These are phyloP conservation scores for Collybia nuda DNA, from an alignment of 768 basidiomycete species.

Conservation along the genomic window DNA sequence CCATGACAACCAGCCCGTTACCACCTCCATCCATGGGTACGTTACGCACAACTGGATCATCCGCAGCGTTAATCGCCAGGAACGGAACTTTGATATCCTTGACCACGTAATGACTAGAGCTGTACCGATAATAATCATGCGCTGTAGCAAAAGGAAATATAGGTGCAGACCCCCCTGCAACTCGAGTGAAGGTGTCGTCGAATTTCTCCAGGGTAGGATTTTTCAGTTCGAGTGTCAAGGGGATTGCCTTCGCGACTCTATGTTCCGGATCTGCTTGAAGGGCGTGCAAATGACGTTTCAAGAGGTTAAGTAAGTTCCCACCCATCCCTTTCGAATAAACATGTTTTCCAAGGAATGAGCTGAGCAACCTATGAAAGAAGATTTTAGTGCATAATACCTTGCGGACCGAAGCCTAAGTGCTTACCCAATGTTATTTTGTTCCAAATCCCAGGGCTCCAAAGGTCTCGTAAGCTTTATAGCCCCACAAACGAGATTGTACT, in stretches of 20 bases:
- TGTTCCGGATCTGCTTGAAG: slow-evolving; percentile 54
- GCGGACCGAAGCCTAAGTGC: slow-evolving; percentile 14
- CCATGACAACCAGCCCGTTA: slow-evolving; percentile 58
- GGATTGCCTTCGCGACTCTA: slow-evolving; percentile 46
- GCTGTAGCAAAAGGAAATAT: slow-evolving; percentile 47
- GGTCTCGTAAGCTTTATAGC: slow-evolving; percentile 16
- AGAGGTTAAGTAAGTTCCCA: slow-evolving; percentile 60
- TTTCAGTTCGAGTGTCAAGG: slow-evolving; percentile 44
- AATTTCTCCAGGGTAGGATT: slow-evolving; percentile 56
- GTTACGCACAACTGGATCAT: slow-evolving; percentile 73
- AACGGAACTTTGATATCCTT: slow-evolving; percentile 67
- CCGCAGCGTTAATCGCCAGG: slow-evolving; percentile 71
- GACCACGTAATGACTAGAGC: slow-evolving; percentile 62
- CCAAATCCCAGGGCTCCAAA: slow-evolving; percentile 53
- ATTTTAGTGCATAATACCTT: slow-evolving; percentile 10
- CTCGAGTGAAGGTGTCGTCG: slow-evolving; percentile 63
- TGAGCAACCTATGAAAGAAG: slow-evolving; percentile 44
- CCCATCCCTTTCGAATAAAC: slow-evolving; percentile 83
- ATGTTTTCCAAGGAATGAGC: slow-evolving; percentile 53
- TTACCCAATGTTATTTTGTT: slow-evolving; percentile 45
- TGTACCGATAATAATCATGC: slow-evolving; percentile 48
- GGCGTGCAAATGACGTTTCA: slow-evolving; percentile 48
- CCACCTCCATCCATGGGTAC: slow-evolving; percentile 57
- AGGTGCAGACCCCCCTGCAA: slow-evolving; percentile 68
- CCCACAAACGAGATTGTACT: slow-evolving; percentile 27